A percentile compares a stretch with the other conserved stretches of the same genome.
These are phyloP conservation scores for Casuarina glauca DNA, from an alignment of 306 rosid species.

Conservation along the genomic window DNA sequence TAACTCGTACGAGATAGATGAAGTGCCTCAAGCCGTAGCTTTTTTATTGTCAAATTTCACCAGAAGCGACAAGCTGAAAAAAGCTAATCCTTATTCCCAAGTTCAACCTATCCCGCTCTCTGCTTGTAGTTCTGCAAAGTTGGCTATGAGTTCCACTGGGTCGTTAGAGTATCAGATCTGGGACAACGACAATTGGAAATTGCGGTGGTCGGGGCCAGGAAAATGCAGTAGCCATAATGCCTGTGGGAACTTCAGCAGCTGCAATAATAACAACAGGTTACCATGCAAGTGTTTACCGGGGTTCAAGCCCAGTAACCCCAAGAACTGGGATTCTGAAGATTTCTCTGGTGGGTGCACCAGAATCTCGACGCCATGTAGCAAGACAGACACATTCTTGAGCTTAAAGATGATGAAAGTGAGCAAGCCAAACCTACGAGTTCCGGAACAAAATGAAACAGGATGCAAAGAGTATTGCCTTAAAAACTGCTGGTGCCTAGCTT, in stretches of 20 bases:
- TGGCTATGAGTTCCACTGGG: conserved; percentile 32
- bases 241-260: conserved; percentile 43
- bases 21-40: no score
- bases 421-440: rapidly evolving
- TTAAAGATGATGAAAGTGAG: background rate
- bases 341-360: conserved; percentile 32
- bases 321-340: background rate
- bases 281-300: conserved; percentile 51
- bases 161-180: background rate
- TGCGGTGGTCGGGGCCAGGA: background rate
- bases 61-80: no score
- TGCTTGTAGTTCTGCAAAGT: conserved; percentile 8
- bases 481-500: conserved; percentile 30
- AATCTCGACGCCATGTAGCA: background rate
- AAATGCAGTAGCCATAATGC: conserved; percentile 6
- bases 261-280: background rate
- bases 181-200: background rate
- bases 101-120: no score
- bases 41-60: no score
- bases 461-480: conserved; percentile 29
- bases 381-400: conserved; percentile 16
- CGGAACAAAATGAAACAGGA: background rate
- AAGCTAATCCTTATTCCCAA: no score
- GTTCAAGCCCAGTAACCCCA: background rate
- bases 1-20: no score